A percentile compares a stretch with the other conserved stretches of the same genome.
Conservation (phyloP, 164 flowering plant species). For the Macadamia tetraphylla region DNA sequence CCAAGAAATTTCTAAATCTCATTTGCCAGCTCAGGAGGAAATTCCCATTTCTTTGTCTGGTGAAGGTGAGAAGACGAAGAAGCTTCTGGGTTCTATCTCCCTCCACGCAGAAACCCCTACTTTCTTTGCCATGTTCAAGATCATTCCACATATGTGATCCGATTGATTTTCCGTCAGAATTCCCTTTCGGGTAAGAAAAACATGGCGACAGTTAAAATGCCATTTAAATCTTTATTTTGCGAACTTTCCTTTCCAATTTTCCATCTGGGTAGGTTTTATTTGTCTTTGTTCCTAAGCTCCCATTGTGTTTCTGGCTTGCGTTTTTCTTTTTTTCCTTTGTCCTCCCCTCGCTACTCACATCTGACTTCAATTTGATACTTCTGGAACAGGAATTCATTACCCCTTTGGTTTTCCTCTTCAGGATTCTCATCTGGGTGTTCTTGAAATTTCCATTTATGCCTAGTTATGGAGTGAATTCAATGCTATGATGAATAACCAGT, state of each 20-base stretch:
- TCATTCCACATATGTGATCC: too few relatives aligned
- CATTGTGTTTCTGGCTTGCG: too few relatives aligned
- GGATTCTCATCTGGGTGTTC: conserved; percentile 2
- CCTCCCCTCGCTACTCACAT: not conserved
- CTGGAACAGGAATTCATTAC: not conserved
- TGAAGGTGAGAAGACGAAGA: too few relatives aligned
- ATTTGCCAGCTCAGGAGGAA: too few relatives aligned
- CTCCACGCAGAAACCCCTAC: too few relatives aligned
- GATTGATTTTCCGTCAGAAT: too few relatives aligned
- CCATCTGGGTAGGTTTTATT: not conserved
- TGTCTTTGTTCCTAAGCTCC: not conserved
- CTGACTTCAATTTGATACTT: not conserved
- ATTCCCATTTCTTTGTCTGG: too few relatives aligned
- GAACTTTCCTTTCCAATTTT: not conserved
- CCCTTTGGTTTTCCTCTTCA: not conserved
- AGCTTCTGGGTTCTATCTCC: too few relatives aligned
- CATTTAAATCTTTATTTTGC: not conserved
- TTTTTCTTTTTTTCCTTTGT: too few relatives aligned
- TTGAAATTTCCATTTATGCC: not conserved
- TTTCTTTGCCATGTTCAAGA: too few relatives aligned
- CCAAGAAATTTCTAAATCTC: too few relatives aligned
- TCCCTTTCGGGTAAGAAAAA: too few relatives aligned
- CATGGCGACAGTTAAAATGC: not conserved
- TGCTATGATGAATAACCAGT: conserved; percentile 47
- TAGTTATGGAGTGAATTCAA: conserved; percentile 15